Evolutionary conservation across 139 green algal genomes (phyloP).

Genomic region (Haematococcus lacustris): DNA sequence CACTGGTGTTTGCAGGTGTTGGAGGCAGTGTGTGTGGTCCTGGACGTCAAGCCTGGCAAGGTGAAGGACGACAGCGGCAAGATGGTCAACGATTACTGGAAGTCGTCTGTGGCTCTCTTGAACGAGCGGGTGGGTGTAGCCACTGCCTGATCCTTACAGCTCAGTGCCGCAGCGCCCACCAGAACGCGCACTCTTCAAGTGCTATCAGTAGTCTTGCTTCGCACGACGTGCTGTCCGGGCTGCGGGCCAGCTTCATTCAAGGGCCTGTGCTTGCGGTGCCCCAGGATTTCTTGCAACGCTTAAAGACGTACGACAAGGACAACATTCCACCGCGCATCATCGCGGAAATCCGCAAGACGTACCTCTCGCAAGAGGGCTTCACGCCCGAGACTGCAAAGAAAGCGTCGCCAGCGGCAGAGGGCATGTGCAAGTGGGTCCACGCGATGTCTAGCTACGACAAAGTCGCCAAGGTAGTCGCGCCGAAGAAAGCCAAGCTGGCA

Average conservation of each 20-base stretch:
- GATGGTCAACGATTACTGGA: slow-evolving; percentile 68
- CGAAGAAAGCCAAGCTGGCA: slow-evolving; percentile 64
- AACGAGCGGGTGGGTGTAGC: slow-evolving; percentile 39
- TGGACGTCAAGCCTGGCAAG: slow-evolving; percentile 67
- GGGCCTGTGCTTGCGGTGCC: neutral
- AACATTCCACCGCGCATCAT: slow-evolving; percentile 61
- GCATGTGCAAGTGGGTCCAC: slow-evolving; percentile 65
- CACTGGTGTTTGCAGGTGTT: slow-evolving; percentile 13
- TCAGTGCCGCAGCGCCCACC: no score
- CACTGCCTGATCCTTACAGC: no score
- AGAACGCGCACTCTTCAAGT: no score
- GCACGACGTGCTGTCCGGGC: no score
- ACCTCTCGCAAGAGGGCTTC: slow-evolving; percentile 63
- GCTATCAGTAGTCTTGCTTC: no score
- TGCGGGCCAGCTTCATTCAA: no score
- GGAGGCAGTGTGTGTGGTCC: slow-evolving; percentile 66
- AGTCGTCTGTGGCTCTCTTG: slow-evolving; percentile 56
- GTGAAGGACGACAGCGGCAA: slow-evolving; percentile 31
- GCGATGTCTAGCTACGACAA: slow-evolving; percentile 76
- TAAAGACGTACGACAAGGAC: slow-evolving; percentile 78
- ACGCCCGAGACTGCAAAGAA: slow-evolving; percentile 64
- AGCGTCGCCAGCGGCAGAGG: slow-evolving; percentile 51
- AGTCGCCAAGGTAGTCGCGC: slow-evolving; percentile 62
- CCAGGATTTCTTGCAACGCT: slow-evolving; percentile 53
- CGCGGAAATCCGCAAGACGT: slow-evolving; percentile 46